Percentiles rank a stretch among this genome's conserved stretches.
Evolutionary conservation across 768 basidiomycete genomes (phyloP).

Genomic region (Dentipellis sp.): DNA sequence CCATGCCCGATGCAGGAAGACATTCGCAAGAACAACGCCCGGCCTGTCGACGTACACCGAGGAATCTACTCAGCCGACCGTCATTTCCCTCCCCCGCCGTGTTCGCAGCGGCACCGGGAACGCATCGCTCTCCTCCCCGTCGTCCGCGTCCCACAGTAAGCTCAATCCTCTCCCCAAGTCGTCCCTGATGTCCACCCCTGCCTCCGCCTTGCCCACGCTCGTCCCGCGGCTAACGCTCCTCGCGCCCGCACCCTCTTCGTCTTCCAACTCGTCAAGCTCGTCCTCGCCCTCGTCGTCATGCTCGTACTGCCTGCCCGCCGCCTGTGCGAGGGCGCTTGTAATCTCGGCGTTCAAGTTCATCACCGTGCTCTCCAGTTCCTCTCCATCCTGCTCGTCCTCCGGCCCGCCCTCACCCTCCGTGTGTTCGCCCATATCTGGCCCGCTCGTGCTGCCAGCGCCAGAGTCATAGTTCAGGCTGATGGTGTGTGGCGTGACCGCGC

Average conservation of each 20-base stretch:
- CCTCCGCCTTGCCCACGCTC: constrained; percentile 16
- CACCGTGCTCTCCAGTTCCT: constrained; percentile 46
- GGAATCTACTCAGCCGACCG: too few species aligned
- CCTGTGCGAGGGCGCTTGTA: constrained; percentile 67
- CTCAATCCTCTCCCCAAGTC: not conserved
- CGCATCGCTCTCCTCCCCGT: constrained; percentile 61
- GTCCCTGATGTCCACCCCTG: constrained; percentile 14
- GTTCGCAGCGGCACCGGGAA: constrained; percentile 67
- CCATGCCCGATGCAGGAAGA: too few species aligned
- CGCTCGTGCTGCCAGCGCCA: not conserved
- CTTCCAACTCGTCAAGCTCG: constrained; percentile 24
- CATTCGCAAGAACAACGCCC: too few species aligned
- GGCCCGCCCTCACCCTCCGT: constrained; percentile 1
- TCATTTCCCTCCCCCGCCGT: constrained; percentile 34
- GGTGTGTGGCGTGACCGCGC: constrained; percentile 7
- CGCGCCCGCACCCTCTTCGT: constrained; percentile 21
- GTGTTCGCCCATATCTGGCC: constrained; percentile 2
- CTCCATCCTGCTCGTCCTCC: constrained; percentile 1
- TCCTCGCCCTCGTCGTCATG: constrained; percentile 43
- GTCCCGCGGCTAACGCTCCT: constrained; percentile 5
- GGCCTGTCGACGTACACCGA: too few species aligned
- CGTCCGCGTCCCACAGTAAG: constrained; percentile 7
- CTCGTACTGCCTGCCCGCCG: constrained; percentile 50
- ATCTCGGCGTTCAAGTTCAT: constrained; percentile 77
- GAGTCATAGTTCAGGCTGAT: constrained; percentile 6